Evolutionary conservation across 257 asterid species (phyloP).

Genomic region (Solanum stenotomum): DNA sequence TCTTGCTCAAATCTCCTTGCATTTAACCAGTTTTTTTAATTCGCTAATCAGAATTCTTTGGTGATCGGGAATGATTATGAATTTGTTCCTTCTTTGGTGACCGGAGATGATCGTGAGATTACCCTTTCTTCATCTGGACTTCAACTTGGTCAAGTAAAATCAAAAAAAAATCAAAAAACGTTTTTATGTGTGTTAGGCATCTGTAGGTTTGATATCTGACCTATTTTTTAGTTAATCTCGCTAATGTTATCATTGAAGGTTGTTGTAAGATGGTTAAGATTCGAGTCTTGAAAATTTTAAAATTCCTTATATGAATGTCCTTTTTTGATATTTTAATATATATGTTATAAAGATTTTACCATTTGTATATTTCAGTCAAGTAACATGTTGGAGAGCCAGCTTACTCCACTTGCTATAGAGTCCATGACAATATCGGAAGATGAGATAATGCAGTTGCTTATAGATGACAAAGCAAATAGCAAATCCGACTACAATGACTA

Average conservation of each 20-base stretch:
- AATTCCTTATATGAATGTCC: background rate
- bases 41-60: background rate
- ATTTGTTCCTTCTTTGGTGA: background rate
- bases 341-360: background rate
- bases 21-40: background rate
- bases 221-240: too few relatives aligned
- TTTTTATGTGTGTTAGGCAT: background rate
- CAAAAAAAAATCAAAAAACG: background rate
- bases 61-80: background rate
- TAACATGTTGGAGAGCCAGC: background rate
- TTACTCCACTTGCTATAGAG: background rate
- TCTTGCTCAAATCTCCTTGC: background rate
- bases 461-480: background rate
- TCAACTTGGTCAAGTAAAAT: background rate
- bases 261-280: background rate
- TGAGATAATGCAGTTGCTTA: background rate
- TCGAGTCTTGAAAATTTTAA: background rate
- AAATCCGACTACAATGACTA: background rate
- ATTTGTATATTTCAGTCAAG: background rate
- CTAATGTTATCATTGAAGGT: background rate
- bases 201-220: background rate
- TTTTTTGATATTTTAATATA: background rate
- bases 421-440: background rate
- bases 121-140: background rate
- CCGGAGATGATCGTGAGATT: background rate